Evolutionary conservation across 176 grass and related monocot species (phyloP), one percentile per base, ranked within the genome.

Genomic region (Coix lacrymajobi): DNA sequence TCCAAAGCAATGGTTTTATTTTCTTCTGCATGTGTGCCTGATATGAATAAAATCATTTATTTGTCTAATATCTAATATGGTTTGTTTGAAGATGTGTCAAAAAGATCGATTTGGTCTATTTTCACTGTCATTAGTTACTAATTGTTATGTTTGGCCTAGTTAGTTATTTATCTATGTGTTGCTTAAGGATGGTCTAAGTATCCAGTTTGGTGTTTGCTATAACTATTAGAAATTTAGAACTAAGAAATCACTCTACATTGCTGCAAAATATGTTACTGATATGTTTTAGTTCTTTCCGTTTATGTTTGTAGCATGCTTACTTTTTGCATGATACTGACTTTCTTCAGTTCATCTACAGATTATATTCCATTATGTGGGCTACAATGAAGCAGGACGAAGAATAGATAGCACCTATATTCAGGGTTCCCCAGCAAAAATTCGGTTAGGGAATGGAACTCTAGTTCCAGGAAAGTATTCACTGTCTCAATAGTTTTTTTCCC

Each of bases 381-480:
- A 98, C 79, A 98, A 98, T 66, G 93, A 98, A 92, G 91, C 96
- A 73, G 93, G 96, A 30, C 89, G 96, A 82, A 88, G 96, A 62
- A 98, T 98, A 87, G 96, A 98, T 87, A 98, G 93, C 85, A 98
- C 89, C 40, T 98, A 98, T 79, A 77, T 95, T 83, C 96, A 98
- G 76, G 96, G 91, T 15, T 84, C 87, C 4, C 96, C 96, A 83
- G 93, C 91, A 19, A 98, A 98, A 85, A 95, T 98, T 82, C 88
- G 96, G 32, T 62, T 98, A 66, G 96, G 96, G 40, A 98, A 98
- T 83, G 95, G 95, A 80, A 82, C 93, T 71, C 84, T 98, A 63
- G 96, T 98, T 87, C 96, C 96, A 95, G 96, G 96, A 79, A 95
- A 90, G 88, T 88, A 77, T 78, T 81, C 9, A 43, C 62, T 65